A percentile compares a stretch with the other conserved stretches of the same genome.
These are phyloP conservation scores for Trichoderma oligosporum DNA, from an alignment of 2,329 filamentous ascomycete species.

Conservation along the genomic window DNA sequence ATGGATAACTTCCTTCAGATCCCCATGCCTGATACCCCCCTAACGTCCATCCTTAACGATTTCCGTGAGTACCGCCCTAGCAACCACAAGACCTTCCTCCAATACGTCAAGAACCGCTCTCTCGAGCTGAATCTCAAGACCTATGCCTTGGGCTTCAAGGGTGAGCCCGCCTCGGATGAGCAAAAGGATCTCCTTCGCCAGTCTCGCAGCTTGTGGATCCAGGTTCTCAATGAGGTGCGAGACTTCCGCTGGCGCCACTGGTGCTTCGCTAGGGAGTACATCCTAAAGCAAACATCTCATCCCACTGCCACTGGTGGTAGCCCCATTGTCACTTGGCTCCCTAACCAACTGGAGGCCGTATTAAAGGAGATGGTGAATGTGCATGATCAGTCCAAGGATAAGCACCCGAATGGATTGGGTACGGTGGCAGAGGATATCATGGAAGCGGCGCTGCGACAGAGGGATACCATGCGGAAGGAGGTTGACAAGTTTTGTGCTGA, in stretches of 20 bases:
- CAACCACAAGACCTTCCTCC: conserved; percentile 82
- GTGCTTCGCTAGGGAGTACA: conserved; percentile 83
- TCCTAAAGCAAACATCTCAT: conserved; percentile 71
- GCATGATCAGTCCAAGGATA: conserved; percentile 42
- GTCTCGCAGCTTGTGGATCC: conserved; percentile 58
- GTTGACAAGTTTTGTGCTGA: conserved; percentile 71
- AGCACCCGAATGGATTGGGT: conserved; percentile 42
- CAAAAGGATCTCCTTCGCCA: conserved; percentile 47
- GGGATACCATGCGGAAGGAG: conserved; percentile 65
- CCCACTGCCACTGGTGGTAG: conserved; percentile 77
- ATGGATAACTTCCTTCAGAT: conserved; percentile 85
- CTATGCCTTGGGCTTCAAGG: conserved; percentile 48
- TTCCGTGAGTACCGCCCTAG: conserved; percentile 86
- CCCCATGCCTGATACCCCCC: conserved; percentile 80
- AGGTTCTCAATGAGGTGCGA: conserved; percentile 68
- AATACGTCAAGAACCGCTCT: conserved; percentile 58
- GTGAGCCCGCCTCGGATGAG: conserved; percentile 26
- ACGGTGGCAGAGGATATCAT: conserved; percentile 57
- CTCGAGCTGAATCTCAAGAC: conserved; percentile 51
- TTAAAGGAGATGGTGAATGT: conserved; percentile 65
- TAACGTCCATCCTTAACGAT: conserved; percentile 82
- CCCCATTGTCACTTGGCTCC: conserved; percentile 80
- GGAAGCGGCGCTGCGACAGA: conserved; percentile 61
- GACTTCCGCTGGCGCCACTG: conserved; percentile 82
- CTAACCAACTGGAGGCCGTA: conserved; percentile 74